Evolutionary conservation across 1,284 basidiomycete genomes (phyloP).

Genomic region (Sutorius eximius): DNA sequence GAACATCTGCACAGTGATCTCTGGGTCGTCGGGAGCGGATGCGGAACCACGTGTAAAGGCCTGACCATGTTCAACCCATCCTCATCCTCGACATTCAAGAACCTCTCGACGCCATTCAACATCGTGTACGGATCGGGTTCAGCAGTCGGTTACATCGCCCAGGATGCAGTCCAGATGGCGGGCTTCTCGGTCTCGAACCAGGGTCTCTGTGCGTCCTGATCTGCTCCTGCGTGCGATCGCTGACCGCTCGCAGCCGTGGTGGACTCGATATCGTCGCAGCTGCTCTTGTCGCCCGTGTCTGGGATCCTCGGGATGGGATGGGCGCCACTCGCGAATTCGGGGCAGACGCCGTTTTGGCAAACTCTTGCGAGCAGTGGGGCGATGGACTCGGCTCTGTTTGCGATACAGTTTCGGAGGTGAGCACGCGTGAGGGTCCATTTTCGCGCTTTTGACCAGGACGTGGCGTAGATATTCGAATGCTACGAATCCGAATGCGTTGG

Average conservation of each 20-base stretch:
- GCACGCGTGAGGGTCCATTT: background rate
- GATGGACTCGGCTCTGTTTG: slow-evolving; percentile 39
- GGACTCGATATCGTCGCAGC: slow-evolving; percentile 2
- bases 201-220: slow-evolving; percentile 37
- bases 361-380: slow-evolving; percentile 39
- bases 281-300: slow-evolving; percentile 26
- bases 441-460: background rate
- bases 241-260: slow-evolving; percentile 27
- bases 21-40: slow-evolving; percentile 22
- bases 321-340: slow-evolving; percentile 27
- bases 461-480: slow-evolving; percentile 29
- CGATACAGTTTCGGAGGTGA: slow-evolving; percentile 37
- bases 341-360: slow-evolving; percentile 47
- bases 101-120: slow-evolving; percentile 14
- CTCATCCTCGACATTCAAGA: slow-evolving; percentile 31
- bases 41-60: slow-evolving; percentile 15
- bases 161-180: slow-evolving; percentile 44
- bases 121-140: slow-evolving; percentile 29
- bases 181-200: slow-evolving; percentile 45
- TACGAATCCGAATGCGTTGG: slow-evolving; percentile 18
- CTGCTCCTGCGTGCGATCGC: slow-evolving; percentile 7
- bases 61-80: slow-evolving; percentile 20
- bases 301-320: slow-evolving; percentile 32
- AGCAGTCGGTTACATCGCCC: slow-evolving; percentile 35
- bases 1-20: slow-evolving; percentile 21